Evolutionary conservation across 768 basidiomycete genomes (phyloP), one percentile per base, ranked within the genome.

Genomic region (Mycena chlorophos): DNA sequence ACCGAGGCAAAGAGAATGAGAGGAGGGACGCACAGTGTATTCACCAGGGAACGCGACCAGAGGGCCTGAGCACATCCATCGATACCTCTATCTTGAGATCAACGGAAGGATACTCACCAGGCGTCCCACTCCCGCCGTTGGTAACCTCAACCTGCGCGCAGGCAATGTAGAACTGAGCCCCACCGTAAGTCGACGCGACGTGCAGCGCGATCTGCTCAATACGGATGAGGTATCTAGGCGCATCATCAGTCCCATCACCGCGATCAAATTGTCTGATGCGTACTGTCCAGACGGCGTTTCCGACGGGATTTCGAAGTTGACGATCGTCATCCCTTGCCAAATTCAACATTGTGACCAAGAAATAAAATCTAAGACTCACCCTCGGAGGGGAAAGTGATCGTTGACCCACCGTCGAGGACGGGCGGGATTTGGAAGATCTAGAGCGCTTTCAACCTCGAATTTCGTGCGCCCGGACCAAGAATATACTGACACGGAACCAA

Each of bases 31-130:
- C 39, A 59, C 58, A 34, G 69, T 71, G 64, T 73, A 73, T 17
- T 63, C 72, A 28, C 72, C 72, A 14, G 72, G 72, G 60, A 73
- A 67, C 3, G 66, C 52, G 22, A 72, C 70, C 26, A 71, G 63
- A 8, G 72, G 72, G n/a, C n/a, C n/a, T n/a, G n/a, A n/a, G n/a
- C n/a, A n/a, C n/a, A n/a, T n/a, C n/a, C n/a, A n/a, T n/a, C n/a
- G n/a, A n/a, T n/a, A n/a, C n/a, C n/a, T n/a, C n/a, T n/a, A n/a
- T n/a, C n/a, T n/a, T n/a, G n/a, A n/a, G n/a, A n/a, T n/a, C n/a
- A n/a, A n/a, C n/a, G n/a, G n/a, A n/a, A n/a, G n/a, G n/a, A n/a
- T n/a, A n/a, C n/a, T n/a, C n/a, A 6, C 68, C 65, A 0, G 72
- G 72, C 2, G 52, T 69, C 20, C 71, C 72, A 49, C 55, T 67